Evolutionary conservation across 2,329 filamentous ascomycete genomes (phyloP).

Genomic region (Sporothrix brasiliensis): DNA sequence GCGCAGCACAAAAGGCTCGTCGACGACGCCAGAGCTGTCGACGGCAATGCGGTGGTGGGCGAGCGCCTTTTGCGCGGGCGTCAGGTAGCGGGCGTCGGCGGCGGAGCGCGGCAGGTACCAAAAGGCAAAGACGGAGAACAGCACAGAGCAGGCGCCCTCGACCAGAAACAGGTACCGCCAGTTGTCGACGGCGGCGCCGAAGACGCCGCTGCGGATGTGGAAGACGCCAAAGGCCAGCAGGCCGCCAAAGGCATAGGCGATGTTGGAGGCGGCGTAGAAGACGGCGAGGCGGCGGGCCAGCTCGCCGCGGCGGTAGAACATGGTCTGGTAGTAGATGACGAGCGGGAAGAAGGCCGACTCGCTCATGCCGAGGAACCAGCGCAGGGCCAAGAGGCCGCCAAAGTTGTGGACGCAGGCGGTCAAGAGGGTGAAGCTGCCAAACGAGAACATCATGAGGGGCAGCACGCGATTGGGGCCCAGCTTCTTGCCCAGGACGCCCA

Average conservation of each 20-base stretch:
- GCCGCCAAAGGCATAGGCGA: conserved; percentile 36
- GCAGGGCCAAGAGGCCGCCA: conserved; percentile 47
- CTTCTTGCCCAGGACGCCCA: conserved; percentile 68
- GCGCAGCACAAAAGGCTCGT: conserved; percentile 55
- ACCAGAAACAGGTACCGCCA: conserved; percentile 60
- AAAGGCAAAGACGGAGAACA: conserved; percentile 66
- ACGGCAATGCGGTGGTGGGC: conserved; percentile 75
- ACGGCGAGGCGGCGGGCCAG: conserved; percentile 70
- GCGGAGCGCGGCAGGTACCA: conserved; percentile 69
- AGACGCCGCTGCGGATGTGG: conserved; percentile 49
- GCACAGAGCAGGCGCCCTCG: conserved; percentile 59
- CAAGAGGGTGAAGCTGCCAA: conserved; percentile 66
- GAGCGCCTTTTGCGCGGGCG: conserved; percentile 65
- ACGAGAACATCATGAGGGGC: conserved; percentile 72
- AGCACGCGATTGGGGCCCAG: conserved; percentile 68
- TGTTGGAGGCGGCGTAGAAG: conserved; percentile 49
- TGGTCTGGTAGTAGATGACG: conserved; percentile 56
- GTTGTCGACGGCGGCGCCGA: conserved; percentile 42
- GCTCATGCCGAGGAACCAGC: conserved; percentile 69
- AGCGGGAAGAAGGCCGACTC: conserved; percentile 38
- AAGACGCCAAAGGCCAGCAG: conserved; percentile 51
- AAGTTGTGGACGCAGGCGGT: conserved; percentile 46
- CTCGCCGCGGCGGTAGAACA: conserved; percentile 72
- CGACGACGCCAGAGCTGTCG: conserved; percentile 67
- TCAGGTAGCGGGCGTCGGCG: conserved; percentile 63